Evolutionary conservation across 2,329 filamentous ascomycete species (phyloP), one percentile per base, ranked within the genome.

Genomic region (Sporothrix luriei): DNA sequence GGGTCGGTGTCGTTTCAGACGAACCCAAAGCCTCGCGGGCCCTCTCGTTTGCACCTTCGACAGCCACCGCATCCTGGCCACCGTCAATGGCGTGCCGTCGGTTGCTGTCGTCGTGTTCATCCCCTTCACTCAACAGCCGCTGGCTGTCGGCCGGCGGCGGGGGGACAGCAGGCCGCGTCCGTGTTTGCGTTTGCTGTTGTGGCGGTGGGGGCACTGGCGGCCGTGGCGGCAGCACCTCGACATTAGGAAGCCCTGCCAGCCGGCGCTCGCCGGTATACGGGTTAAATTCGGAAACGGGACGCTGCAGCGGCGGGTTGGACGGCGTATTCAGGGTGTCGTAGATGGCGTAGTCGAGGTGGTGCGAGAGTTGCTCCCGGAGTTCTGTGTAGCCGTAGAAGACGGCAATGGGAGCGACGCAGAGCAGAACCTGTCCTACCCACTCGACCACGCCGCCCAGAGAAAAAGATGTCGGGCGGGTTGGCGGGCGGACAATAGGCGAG

Each of bases 401-500:
- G 4, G 82, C 75, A 57, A 86, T 82, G 0, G 86, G 86, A 0
- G 80, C 79, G 0, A 82, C 72, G 38, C 81, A 82, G 2, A 85
- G 71, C 13, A 79, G 78, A 5, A 81, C 72, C 0, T 78, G 76
- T 3, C 81, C 81, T 0, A 79, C 21, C 84, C 85, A 88, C 29
- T 75, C 73, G 2, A 79, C 69, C 4, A 87, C 16, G 81, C 81
- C 4, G 76, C 71, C 3, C 76, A 68, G 11, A 77, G 80, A 51
- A 21, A 84, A 75, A 2, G 80, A 79, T 4, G 77, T 72, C 0
- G 80, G 79, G 0, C 80, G 76, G 2, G 82, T 81, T 1, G 84
- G 85, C 0, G 82, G 76, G 1, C 79, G 75, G 38, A 87, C 82
- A 0, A 84, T 84, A 0, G 85, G 88, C 14, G 80, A 77, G 9